A percentile compares a stretch with the other conserved stretches of the same genome.
Conservation (phyloP, 305 asterid species). For the Fraxinus sp. region DNA sequence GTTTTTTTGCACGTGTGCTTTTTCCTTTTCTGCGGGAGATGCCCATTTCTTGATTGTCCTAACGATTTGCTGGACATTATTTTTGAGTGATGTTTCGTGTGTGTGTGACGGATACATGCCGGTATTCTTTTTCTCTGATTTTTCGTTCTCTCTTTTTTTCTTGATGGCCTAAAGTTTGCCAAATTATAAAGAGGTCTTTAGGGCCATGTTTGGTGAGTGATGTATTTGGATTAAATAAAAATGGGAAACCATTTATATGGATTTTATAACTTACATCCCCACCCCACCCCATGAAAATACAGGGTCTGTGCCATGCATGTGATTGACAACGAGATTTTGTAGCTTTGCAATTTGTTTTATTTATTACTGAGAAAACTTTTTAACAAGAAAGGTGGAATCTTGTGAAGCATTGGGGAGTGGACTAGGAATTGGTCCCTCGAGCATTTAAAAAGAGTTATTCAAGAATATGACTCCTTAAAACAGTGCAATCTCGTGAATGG, state of each 20-base stretch:
- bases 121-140: slow-evolving; percentile 20
- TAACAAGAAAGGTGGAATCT: slow-evolving; percentile 21
- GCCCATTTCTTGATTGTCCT: slow-evolving; percentile 38
- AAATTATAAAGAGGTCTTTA: slow-evolving; percentile 66
- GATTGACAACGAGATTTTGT: slow-evolving; percentile 76
- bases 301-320: slow-evolving; percentile 62
- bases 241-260: neutral
- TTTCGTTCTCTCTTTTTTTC: no score
- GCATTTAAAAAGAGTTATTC: slow-evolving; percentile 38
- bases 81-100: slow-evolving; percentile 28
- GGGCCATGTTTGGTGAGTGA: slow-evolving; percentile 53
- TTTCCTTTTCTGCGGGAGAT: slow-evolving; percentile 43
- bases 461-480: slow-evolving; percentile 46
- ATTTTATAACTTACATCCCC: neutral
- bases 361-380: slow-evolving; percentile 23
- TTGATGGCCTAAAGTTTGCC: slow-evolving; percentile 55
- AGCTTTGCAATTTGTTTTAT: slow-evolving; percentile 69
- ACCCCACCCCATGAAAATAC: neutral
- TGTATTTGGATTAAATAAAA: slow-evolving; percentile 12
- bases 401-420: slow-evolving; percentile 21
- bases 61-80: slow-evolving; percentile 45
- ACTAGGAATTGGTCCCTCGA: slow-evolving; percentile 46
- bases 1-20: slow-evolving; percentile 48
- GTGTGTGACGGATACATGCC: slow-evolving; percentile 52
- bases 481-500: slow-evolving; percentile 35